Base-by-base conservation (phyloP, 495 filamentous ascomycete genomes). In the Talaromyces ruber region DNA sequence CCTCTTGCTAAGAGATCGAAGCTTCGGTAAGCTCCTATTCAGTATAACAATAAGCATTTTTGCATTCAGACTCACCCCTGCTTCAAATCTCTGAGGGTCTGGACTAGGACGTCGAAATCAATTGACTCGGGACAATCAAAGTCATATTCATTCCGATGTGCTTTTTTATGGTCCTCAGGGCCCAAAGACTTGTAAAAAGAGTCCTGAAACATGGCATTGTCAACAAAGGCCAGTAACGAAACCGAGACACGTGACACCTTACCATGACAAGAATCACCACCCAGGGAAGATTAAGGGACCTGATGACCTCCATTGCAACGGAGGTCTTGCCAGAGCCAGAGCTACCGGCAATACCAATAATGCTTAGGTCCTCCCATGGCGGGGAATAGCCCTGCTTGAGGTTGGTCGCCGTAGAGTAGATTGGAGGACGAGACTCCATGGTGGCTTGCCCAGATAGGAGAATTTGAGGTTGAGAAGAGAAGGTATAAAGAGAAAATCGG, bases 301-400 rank as follows among this genome's bases (percentile, higher is more conserved):
- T 86, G 58, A 98, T 91, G 65, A 98, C 96, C 55, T 92, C 92
- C 64, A 93, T 84, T 24, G 95, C 92, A 58, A 98, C 77, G 2
- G 92, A 96, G n/a, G 93, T 97, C 78, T 98, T 98, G 43, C 94
- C 94, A 26, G 93, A 97, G 59, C 95, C 95, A 21, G 93, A 97
- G 70, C 90, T 94, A 12, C 94, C 94, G 50, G 95, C 94, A 62
- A 98, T 87, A 52, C 92, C 94, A 68, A 98, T 98, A 67, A 98
- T 97, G 73, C 86, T 92, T 59, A 92, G 81, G 72, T 97, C 86
- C 24, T 88, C 89, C 94, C 94, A 98, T 73, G 94, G 94, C 37
- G 94, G 94, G 43, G 86, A 88, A 72, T 98, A 98, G 62, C 89
- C 87, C 62, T 84, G 85, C 64, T 76, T 73, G 43, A 75, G 67